A percentile compares a stretch with the other conserved stretches of the same genome.
These are phyloP conservation scores for Mastigamoeba balamuthi DNA, from an alignment of 78 protist species.

Conservation along the genomic window DNA sequence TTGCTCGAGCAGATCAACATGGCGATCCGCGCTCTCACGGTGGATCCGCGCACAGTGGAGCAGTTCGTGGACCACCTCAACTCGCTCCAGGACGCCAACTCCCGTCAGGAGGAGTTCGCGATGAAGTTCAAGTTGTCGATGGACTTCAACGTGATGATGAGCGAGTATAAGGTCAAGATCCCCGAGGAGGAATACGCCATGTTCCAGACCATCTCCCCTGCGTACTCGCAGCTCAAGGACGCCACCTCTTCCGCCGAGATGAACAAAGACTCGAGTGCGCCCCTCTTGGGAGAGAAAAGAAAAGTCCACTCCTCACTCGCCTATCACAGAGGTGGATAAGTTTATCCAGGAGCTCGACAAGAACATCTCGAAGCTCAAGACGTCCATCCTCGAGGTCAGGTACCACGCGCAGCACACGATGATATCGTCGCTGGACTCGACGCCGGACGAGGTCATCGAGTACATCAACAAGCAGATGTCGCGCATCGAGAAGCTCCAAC, in stretches of 20 bases:
- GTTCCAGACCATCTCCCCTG: background rate
- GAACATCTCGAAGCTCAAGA: background rate
- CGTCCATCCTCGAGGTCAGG: background rate
- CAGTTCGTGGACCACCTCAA: slow-evolving; percentile 4
- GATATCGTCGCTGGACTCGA: background rate
- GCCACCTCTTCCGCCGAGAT: background rate
- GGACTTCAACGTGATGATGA: slow-evolving; percentile 21
- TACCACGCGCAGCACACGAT: background rate
- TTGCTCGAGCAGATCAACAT: background rate
- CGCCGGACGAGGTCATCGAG: background rate
- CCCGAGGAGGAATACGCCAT: background rate
- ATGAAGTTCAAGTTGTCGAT: background rate
- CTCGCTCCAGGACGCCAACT: background rate
- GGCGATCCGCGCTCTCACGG: background rate
- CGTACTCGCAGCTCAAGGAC: background rate
- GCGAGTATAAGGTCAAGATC: background rate
- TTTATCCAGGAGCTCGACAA: background rate
- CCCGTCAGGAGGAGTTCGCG: background rate
- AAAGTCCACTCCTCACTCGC: too few species aligned
- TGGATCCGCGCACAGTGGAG: slow-evolving; percentile 2
- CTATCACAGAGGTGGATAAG: background rate
- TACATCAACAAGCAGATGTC: background rate
- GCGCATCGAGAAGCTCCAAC: background rate
- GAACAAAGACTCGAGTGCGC: slow-evolving; percentile 10
- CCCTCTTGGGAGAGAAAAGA: too few species aligned